Conservation (phyloP, 2,329 filamentous ascomycete species). For the Cercospora beticola region DNA sequence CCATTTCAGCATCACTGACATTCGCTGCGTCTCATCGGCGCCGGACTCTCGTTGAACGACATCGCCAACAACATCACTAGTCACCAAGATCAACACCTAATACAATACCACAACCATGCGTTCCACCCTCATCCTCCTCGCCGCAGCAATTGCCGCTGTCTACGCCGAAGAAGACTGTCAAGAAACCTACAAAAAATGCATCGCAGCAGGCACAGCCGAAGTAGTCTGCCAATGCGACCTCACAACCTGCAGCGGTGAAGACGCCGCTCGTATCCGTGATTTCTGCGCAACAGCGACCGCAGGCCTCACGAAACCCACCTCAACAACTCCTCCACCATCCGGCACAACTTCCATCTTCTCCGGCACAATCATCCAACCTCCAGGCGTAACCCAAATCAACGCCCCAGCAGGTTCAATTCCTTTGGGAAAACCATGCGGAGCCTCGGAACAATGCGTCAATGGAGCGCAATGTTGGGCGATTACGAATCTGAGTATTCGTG, state of each 20-base stretch:
- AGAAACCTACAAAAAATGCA: conserved; percentile 20
- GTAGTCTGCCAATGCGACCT: conserved; percentile 21
- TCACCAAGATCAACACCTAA: neutral
- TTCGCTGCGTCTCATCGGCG: neutral
- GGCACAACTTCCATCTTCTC: conserved; percentile 3
- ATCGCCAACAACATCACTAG: neutral
- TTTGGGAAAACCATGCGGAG: conserved; percentile 23
- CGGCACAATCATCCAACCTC: conserved; percentile 17
- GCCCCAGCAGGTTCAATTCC: conserved; percentile 23
- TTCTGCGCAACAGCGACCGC: conserved; percentile 21
- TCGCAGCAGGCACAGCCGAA: conserved; percentile 12
- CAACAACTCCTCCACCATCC: neutral
- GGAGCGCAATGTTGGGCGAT: conserved; percentile 26
- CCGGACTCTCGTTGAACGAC: neutral
- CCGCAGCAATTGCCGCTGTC: conserved; percentile 10
- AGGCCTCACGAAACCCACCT: neutral
- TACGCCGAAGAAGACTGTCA: conserved; percentile 15
- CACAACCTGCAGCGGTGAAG: conserved; percentile 21
- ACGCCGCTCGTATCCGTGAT: conserved; percentile 21
- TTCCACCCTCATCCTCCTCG: conserved; percentile 14
- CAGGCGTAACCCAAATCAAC: conserved; percentile 16
- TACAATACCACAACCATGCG: conserved; percentile 13
- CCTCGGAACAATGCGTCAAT: conserved; percentile 21
- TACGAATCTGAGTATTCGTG: conserved; percentile 16
- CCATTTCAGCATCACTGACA: neutral